Conservation (phyloP, 2,329 filamentous ascomycete genomes). For the Aspergillus spinulosporus region DNA sequence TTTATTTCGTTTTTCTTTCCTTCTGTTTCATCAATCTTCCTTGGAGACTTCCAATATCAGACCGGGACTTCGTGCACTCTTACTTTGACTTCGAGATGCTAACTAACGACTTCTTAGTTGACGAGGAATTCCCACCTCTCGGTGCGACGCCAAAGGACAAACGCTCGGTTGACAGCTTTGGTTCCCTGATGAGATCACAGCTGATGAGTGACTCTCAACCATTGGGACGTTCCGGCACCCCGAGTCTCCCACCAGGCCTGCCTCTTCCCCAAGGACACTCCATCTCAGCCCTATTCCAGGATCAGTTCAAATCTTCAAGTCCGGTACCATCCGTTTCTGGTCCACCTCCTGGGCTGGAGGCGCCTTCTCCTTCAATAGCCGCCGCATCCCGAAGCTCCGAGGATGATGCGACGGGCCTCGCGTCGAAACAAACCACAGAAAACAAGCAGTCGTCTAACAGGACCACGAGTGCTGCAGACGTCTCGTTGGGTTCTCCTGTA, state of each 20-base stretch:
- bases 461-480: constrained; percentile 36
- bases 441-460: constrained; percentile 25
- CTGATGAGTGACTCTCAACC: constrained; percentile 33
- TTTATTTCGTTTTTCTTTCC: constrained; percentile 22
- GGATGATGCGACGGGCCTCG: constrained; percentile 29
- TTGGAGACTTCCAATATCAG: constrained; percentile 4
- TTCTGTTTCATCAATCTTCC: constrained; percentile 17
- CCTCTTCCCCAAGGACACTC: constrained; percentile 44
- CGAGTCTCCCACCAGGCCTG: constrained; percentile 44
- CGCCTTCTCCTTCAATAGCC: constrained; percentile 28
- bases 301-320: constrained; percentile 32
- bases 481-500: constrained; percentile 46
- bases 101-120: constrained; percentile 37
- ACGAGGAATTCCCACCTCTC: constrained; percentile 51
- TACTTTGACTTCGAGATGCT: constrained; percentile 26
- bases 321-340: constrained; percentile 31
- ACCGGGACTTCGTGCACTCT: not conserved
- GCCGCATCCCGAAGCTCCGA: constrained; percentile 32
- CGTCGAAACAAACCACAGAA: constrained; percentile 25
- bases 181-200: constrained; percentile 39
- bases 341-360: constrained; percentile 31
- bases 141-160: constrained; percentile 41
- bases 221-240: constrained; percentile 39
- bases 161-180: constrained; percentile 36
- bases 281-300: constrained; percentile 34